Percentiles rank a stretch among this genome's conserved stretches.
phyloP scores from a whole-genome alignment of 352 stramenopile species.

The Phytophthora citricola region DNA sequence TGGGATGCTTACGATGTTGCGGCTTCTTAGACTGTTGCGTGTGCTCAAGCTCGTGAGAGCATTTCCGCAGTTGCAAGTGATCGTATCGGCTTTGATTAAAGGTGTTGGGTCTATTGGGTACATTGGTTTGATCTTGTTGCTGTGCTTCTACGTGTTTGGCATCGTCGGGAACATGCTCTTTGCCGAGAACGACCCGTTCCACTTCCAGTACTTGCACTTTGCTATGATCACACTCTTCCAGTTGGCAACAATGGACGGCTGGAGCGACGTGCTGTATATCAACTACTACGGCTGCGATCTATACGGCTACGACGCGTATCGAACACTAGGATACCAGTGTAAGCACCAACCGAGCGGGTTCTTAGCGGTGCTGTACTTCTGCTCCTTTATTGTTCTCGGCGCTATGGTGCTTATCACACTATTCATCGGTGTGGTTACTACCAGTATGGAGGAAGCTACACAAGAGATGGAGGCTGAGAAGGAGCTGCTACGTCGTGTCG shows the following conservation, averaged over 20 bases:
- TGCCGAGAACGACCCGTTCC: conserved; percentile 85
- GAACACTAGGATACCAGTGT: conserved; percentile 66
- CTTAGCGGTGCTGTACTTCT: conserved; percentile 81
- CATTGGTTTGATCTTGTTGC: conserved; percentile 88
- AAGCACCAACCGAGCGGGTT: conserved; percentile 44
- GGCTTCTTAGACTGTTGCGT: conserved; percentile 80
- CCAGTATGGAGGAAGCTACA: conserved; percentile 91
- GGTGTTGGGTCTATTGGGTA: conserved; percentile 89
- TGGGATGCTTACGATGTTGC: conserved; percentile 86
- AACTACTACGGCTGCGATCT: conserved; percentile 91
- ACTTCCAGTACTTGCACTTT: conserved; percentile 89
- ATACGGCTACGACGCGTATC: conserved; percentile 79
- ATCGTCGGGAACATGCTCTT: conserved; percentile 94
- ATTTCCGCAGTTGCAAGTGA: conserved; percentile 90
- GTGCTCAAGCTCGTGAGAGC: conserved; percentile 89
- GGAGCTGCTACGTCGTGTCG: conserved; percentile 64
- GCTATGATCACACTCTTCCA: conserved; percentile 92
- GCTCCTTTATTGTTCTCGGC: conserved; percentile 83
- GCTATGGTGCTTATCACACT: conserved; percentile 91
- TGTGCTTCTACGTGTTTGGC: conserved; percentile 93
- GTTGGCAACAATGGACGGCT: conserved; percentile 88
- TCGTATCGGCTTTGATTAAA: conserved; percentile 91
- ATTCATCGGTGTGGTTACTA: conserved; percentile 93
- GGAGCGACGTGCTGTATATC: conserved; percentile 92
- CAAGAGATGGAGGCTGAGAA: conserved; percentile 87